Conservation (phyloP, 306 rosid genomes). For the Ormosia semicastrata region DNA sequence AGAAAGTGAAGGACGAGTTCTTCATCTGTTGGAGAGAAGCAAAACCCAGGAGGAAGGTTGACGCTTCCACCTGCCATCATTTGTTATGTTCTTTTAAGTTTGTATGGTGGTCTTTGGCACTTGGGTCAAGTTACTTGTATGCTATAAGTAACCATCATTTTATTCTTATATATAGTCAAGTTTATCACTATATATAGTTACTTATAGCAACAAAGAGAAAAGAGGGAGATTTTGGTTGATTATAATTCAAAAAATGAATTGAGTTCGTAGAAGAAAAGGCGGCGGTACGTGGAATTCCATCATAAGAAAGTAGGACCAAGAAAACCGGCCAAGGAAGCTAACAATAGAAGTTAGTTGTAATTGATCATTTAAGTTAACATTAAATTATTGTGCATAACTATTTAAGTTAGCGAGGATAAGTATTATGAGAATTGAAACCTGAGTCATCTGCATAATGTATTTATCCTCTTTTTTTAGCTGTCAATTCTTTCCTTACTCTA, state of each 20-base stretch:
- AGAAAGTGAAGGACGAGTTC: conserved; percentile 54
- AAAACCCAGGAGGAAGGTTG: conserved; percentile 58
- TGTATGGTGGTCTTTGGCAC: conserved; percentile 4
- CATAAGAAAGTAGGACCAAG: conserved; percentile 35
- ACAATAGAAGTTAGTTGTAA: conserved; percentile 15
- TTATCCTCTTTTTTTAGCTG: not conserved
- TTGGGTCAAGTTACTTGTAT: conserved; percentile 10
- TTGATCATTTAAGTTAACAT: conserved; percentile 24
- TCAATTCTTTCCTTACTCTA: not conserved
- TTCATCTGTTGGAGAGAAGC: conserved; percentile 58
- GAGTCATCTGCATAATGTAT: not conserved
- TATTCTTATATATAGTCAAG: no score
- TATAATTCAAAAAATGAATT: conserved; percentile 21
- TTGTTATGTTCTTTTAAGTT: not conserved
- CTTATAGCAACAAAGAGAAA: not conserved
- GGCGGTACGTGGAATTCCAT: conserved; percentile 41
- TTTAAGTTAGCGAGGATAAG: conserved; percentile 22
- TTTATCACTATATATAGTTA: not conserved
- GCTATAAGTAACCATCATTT: no score
- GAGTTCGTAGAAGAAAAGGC: conserved; percentile 30
- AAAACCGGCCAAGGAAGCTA: conserved; percentile 19
- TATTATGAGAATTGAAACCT: not conserved
- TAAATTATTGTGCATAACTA: not conserved
- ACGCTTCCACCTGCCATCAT: conserved; percentile 34
- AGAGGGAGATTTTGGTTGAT: not conserved